Evolutionary conservation across 441 rosid genomes (phyloP).

Genomic region (Gossypium aridum): DNA sequence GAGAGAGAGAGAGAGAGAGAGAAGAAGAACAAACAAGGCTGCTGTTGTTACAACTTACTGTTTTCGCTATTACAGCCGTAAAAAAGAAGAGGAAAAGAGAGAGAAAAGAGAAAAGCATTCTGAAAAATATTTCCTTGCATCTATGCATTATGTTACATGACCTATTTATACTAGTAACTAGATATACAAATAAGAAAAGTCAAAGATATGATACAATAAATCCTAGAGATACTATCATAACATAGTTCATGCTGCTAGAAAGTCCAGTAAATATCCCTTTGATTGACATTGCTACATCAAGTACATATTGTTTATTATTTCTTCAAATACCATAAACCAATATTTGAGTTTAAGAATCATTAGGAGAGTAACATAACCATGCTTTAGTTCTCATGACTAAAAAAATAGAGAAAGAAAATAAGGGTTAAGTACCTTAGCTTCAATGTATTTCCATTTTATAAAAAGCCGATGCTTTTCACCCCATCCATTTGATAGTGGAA

Average conservation of each 20-base stretch:
- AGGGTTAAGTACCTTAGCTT: constrained; percentile 60
- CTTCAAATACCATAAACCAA: neutral
- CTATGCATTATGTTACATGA: too few relatives aligned
- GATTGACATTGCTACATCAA: neutral
- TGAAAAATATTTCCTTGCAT: too few relatives aligned
- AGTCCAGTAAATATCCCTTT: constrained; percentile 1
- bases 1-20: too few relatives aligned
- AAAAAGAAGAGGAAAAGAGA: too few relatives aligned
- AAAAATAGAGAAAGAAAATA: neutral
- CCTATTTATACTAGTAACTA: too few relatives aligned
- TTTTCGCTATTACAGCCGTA: too few relatives aligned
- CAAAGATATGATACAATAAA: too few relatives aligned
- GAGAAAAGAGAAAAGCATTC: too few relatives aligned
- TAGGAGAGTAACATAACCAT: neutral
- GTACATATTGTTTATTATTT: neutral
- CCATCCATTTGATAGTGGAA: constrained; percentile 88
- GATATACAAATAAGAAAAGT: too few relatives aligned
- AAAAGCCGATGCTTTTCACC: constrained; percentile 90
- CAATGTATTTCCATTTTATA: constrained; percentile 85
- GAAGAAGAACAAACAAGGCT: too few relatives aligned
- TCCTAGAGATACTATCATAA: neutral
- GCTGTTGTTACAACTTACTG: too few relatives aligned
- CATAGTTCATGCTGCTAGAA: neutral
- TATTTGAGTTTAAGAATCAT: neutral
- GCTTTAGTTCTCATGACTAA: neutral